Evolutionary conservation across 176 grass and related monocot species (phyloP).

Genomic region (Dactylis glomerata): DNA sequence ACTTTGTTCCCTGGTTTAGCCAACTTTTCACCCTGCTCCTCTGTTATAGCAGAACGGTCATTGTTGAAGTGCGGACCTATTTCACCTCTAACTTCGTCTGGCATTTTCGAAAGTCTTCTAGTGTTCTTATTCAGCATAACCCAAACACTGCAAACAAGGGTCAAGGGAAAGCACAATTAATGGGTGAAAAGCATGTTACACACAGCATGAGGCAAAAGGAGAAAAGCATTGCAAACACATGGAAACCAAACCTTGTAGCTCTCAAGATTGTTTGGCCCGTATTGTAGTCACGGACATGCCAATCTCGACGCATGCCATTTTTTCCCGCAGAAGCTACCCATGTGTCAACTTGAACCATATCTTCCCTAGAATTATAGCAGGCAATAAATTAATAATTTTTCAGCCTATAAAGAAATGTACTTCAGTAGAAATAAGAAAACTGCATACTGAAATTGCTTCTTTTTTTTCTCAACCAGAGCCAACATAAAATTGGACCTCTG

Average conservation of each 20-base stretch:
- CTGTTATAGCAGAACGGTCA: constrained; percentile 52
- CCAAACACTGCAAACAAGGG: constrained; percentile 69
- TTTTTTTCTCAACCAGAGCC: neutral
- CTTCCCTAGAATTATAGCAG: constrained; percentile 61
- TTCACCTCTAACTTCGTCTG: constrained; percentile 91
- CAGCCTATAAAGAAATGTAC: neutral
- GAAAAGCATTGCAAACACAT: neutral
- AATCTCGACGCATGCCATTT: constrained; percentile 99
- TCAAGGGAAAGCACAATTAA: neutral
- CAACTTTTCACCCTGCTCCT: constrained; percentile 69
- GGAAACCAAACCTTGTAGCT: constrained; percentile 71
- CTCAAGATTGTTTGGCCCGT: constrained; percentile 78
- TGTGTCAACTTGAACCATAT: constrained; percentile 94
- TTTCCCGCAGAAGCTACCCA: constrained; percentile 95
- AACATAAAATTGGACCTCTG: neutral
- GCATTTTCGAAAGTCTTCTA: constrained; percentile 86
- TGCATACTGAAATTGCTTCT: neutral
- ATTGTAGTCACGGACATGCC: constrained; percentile 85
- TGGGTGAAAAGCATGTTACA: neutral
- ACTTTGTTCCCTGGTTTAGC: constrained; percentile 53
- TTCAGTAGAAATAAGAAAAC: neutral
- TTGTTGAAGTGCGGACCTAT: constrained; percentile 77
- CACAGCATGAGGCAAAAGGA: neutral
- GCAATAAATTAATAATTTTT: neutral
- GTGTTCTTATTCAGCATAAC: constrained; percentile 99